Evolutionary conservation across 192 early-diverging fungal species (phyloP).

Genomic region (Rhizophagus clarus): DNA sequence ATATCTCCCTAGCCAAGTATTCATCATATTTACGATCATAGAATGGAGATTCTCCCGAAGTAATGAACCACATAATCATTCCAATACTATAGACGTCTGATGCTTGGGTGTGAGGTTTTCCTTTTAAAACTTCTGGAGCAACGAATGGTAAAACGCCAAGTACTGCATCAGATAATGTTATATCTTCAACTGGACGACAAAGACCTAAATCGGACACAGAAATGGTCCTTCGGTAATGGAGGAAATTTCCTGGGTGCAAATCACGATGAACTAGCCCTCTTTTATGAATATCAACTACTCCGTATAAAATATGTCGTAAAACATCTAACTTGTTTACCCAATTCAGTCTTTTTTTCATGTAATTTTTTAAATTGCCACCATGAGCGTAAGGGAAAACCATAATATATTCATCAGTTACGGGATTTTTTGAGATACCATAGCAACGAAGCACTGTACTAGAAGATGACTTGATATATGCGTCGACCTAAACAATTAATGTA

Average conservation of each 20-base stretch:
- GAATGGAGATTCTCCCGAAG: not conserved
- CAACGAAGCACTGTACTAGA: constrained; percentile 11
- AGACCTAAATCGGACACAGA: constrained; percentile 13
- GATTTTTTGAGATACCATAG: constrained; percentile 11
- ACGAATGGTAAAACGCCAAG: not conserved
- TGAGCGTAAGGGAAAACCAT: constrained; percentile 43
- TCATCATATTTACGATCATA: constrained; percentile 7
- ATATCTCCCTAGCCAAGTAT: constrained; percentile 3
- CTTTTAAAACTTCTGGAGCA: not conserved
- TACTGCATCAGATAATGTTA: not conserved
- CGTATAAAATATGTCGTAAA: constrained; percentile 9
- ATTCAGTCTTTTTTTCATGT: constrained; percentile 24
- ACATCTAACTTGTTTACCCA: not conserved
- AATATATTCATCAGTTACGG: constrained; percentile 36
- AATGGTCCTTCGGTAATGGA: not conserved
- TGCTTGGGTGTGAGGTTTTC: not conserved
- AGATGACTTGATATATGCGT: not conserved
- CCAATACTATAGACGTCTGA: constrained; percentile 15
- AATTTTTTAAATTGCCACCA: constrained; percentile 38
- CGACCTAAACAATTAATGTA: not conserved
- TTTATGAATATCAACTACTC: not conserved
- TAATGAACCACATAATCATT: not conserved
- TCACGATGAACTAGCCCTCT: constrained; percentile 20
- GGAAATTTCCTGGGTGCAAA: constrained; percentile 11
- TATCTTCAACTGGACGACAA: constrained; percentile 10